Evolutionary conservation across 164 flowering plant species (phyloP).

Genomic region (Amborella trichopoda): DNA sequence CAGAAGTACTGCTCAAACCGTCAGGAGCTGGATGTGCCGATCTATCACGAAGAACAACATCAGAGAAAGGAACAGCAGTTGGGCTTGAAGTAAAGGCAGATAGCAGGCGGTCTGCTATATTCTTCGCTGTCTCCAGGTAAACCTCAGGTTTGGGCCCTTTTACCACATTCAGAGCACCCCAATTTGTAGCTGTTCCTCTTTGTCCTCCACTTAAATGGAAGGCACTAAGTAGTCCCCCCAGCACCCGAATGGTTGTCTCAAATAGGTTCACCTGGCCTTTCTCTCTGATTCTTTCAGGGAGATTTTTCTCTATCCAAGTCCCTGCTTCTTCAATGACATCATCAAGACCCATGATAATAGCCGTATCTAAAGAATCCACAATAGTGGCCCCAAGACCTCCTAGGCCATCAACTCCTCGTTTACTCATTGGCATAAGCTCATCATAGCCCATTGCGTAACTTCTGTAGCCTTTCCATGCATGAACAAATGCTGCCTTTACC

Average conservation of each 20-base stretch:
- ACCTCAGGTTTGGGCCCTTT: constrained; percentile 63
- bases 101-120: constrained; percentile 75
- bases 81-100: constrained; percentile 91
- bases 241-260: constrained; percentile 94
- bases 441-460: constrained; percentile 83
- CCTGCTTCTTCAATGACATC: constrained; percentile 78
- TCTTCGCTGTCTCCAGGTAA: constrained; percentile 64
- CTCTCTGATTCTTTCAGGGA: constrained; percentile 44
- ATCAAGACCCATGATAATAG: constrained; percentile 87
- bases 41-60: constrained; percentile 64
- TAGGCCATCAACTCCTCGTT: constrained; percentile 71
- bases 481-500: constrained; percentile 77
- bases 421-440: constrained; percentile 85
- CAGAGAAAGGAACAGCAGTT: constrained; percentile 78
- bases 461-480: constrained; percentile 96
- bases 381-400: constrained; percentile 95
- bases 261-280: constrained; percentile 92
- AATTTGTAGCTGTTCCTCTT: constrained; percentile 13
- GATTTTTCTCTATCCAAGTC: constrained; percentile 73
- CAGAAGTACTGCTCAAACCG: constrained; percentile 89
- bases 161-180: constrained; percentile 9
- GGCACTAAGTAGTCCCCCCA: constrained; percentile 98
- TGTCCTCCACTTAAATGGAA: constrained; percentile 80
- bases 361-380: constrained; percentile 92
- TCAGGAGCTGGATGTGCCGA: constrained; percentile 89